Evolutionary conservation across 139 green algal genomes (phyloP), one percentile per base, ranked within the genome.

Genomic region (Chlamydomonas eustigma): DNA sequence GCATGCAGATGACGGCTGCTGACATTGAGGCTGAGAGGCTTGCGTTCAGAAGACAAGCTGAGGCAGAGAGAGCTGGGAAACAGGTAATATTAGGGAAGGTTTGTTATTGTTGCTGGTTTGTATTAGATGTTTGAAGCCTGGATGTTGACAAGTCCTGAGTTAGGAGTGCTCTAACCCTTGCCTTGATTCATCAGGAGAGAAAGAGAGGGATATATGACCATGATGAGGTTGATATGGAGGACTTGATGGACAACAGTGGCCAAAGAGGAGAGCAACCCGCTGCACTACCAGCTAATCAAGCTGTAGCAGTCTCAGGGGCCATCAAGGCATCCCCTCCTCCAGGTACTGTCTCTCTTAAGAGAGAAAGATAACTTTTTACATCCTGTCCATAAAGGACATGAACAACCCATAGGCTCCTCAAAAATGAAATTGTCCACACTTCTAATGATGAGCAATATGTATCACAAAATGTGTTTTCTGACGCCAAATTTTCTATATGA

Each of bases 171-270:
- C 44, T 28, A 12, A 12, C 12, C 12, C 44, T 22, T 28, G 44
- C 44, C 22, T 22, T 58, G 22, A 12, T 58, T 58, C 12, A 12
- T 28, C 44, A 12, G 22, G 58, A 35, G 25, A 70, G 34, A 28
- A 24, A 6, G 4, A 33, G 65, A 6, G 65, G 65, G 33, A 44
- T 44, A 6, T 72, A 72, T 31, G 65, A 72, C 22, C 65, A 44
- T 34, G 65, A 72, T 4, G 65, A 72, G 65, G 12, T 69, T 8
- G 12, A 69, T 30, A 18, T 69, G 58, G 58, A 69, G 35, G 58
- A 69, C 58, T 18, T 69, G 58, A 69, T 69, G 58, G 58, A 69
- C 58, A 30, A 69, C 58, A 18, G 5, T 5, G 58, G 5, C 12
- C 28, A 31, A 8, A 30, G 12, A 8, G 6, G 5, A 33, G 12